These are phyloP conservation scores for Fusarium hainanense DNA, from an alignment of 2,329 filamentous ascomycete genomes.

Conservation along the genomic window DNA sequence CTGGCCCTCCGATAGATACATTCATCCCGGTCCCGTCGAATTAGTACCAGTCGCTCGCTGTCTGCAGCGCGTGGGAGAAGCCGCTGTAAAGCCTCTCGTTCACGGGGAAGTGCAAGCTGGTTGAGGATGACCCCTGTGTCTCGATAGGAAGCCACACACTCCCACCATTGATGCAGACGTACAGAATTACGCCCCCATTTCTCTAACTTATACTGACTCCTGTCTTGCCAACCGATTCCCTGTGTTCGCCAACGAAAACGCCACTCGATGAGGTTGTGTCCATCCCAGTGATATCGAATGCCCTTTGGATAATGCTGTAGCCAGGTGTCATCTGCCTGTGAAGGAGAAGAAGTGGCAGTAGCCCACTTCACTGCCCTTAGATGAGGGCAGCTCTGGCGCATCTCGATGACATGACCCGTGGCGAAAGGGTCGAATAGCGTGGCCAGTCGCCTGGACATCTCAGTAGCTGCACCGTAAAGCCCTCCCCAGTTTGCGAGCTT, in stretches of 20 bases:
- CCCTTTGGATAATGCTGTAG: slow-evolving; percentile 16
- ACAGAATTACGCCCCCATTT: rapidly evolving
- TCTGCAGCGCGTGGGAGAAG: background rate
- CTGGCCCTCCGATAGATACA: background rate
- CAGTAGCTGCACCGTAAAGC: background rate
- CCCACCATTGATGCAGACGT: background rate
- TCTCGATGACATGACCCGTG: rapidly evolving
- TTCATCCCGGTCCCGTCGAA: background rate
- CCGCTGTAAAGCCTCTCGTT: background rate
- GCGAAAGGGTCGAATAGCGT: slow-evolving; percentile 6
- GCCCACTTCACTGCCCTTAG: slow-evolving; percentile 6
- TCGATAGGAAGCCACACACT: background rate
- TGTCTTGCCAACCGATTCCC: background rate
- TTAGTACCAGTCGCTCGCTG: background rate
- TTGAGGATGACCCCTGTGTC: background rate
- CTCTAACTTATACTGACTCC: rapidly evolving
- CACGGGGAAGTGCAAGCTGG: background rate
- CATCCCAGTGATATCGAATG: slow-evolving; percentile 5
- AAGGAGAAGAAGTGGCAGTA: background rate
- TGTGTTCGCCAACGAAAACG: background rate
- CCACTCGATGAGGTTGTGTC: slow-evolving; percentile 2
- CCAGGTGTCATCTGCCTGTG: background rate
- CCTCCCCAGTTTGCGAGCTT: background rate
- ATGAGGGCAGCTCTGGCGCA: slow-evolving; percentile 3
- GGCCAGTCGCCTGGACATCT: background rate